phyloP scores from a whole-genome alignment of 495 filamentous ascomycete genomes.

The Lasiosphaeria miniovina region DNA sequence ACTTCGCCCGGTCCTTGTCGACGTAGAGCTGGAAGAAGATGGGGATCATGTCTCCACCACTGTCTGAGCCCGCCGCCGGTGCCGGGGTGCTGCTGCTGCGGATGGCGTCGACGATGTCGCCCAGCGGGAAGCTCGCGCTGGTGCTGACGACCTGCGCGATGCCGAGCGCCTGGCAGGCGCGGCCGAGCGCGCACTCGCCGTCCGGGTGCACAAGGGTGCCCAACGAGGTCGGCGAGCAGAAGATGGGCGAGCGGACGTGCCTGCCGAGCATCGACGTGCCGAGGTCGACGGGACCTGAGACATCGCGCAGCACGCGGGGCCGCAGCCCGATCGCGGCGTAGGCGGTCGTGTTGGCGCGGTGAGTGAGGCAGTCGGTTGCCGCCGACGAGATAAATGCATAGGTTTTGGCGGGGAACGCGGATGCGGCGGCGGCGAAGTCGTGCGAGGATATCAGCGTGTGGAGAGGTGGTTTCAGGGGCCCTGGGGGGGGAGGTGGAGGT shows the following conservation, averaged over 20 bases:
- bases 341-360: constrained; percentile 45
- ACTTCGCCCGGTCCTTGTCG: constrained; percentile 65
- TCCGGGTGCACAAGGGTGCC: constrained; percentile 67
- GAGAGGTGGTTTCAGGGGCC: constrained; percentile 57
- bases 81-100: constrained; percentile 23
- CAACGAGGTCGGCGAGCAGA: constrained; percentile 72
- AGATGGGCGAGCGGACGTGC: constrained; percentile 59
- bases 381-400: constrained; percentile 84
- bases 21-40: constrained; percentile 86
- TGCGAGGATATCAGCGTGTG: constrained; percentile 66
- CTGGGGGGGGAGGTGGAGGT: constrained; percentile 11
- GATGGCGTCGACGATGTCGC: constrained; percentile 56
- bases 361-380: constrained; percentile 72
- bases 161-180: constrained; percentile 51
- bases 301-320: constrained; percentile 69
- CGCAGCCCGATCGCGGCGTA: constrained; percentile 69
- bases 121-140: constrained; percentile 64
- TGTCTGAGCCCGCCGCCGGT: neutral
- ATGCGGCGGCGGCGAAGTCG: constrained; percentile 69
- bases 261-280: constrained; percentile 61
- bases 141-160: constrained; percentile 62
- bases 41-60: constrained; percentile 12
- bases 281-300: constrained; percentile 52
- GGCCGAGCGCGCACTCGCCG: constrained; percentile 69
- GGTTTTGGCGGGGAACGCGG: constrained; percentile 64